Evolutionary conservation across 495 filamentous ascomycete genomes (phyloP), one percentile per base, ranked within the genome.

Genomic region (Hyaloscypha hepaticicola): DNA sequence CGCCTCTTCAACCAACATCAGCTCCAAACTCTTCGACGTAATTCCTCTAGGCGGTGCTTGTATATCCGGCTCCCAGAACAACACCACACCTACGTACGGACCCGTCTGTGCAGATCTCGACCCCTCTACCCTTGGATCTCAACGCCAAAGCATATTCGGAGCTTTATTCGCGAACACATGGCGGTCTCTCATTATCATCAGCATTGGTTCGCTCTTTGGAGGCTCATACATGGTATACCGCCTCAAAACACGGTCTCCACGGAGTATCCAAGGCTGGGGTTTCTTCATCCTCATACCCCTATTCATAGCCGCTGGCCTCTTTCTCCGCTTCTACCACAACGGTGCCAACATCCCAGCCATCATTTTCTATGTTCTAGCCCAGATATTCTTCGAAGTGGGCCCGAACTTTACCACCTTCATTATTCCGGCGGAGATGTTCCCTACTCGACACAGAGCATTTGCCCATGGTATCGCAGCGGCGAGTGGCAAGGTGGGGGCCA

Each of bases 261-360:
- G 58, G 5, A 49, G 19, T 16, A 49, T 60, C 22, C 58, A 60
- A 22, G 14, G 48, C 2, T 8, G 22, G 14, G 58, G 58, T 14
- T 60, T 60, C 58, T 28, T 60, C 21, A 16, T 26, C 11, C 41
- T 60, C 3, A 49, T 60, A 11, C 22, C 26, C 6, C 22, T 60
- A 8, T 58, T 58, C 31, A 33, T 58, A 16, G 56, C 14, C 12
- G 56, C 56, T 7, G 28, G 56, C 7, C 12, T 91, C 91, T 71
- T 97, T 97, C 87, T 90, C 87, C 77, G 97, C 94, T 67, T 94
- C 94, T 21, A 85, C 97, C 66, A 88, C 83, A 88, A 94, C 77
- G 90, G 91, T 70, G 88, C 89, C 81, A 84, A 96, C 73, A 86
- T 98, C 70, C 95, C 94, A 41, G 95, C 95, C 81, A 97, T 96